These are phyloP conservation scores for Fusarium sp. DNA, from an alignment of 2,329 filamentous ascomycete species.

Conservation along the genomic window DNA sequence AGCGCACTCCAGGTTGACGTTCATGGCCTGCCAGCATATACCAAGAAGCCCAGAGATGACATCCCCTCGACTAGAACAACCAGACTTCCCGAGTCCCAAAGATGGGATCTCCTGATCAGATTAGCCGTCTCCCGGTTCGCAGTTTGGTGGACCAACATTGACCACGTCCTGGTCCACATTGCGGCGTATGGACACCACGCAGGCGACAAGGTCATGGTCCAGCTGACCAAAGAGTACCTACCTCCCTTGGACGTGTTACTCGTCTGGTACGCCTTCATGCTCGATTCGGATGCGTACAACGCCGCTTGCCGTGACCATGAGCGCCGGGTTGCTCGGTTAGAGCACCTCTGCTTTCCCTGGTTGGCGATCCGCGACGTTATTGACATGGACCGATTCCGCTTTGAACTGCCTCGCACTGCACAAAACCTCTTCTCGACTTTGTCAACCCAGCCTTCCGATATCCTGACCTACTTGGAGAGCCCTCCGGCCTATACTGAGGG, in stretches of 20 bases:
- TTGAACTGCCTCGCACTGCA: conserved; percentile 4
- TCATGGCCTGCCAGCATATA: conserved; percentile 11
- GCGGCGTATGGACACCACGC: conserved; percentile 21
- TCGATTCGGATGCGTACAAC: conserved; percentile 5
- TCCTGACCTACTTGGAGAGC: conserved; percentile 21
- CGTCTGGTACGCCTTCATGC: conserved; percentile 28
- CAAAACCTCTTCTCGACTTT: conserved; percentile 28
- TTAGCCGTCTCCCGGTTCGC: conserved; percentile 22
- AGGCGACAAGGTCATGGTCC: conserved; percentile 15
- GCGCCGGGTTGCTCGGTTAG: background rate
- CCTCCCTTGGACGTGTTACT: conserved; percentile 26
- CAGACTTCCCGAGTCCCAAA: conserved; percentile 10
- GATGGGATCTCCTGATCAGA: conserved; percentile 28
- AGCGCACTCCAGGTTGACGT: conserved; percentile 12
- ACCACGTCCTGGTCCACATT: conserved; percentile 16
- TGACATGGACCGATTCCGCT: conserved; percentile 24
- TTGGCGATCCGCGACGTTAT: conserved; percentile 26
- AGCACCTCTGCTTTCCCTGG: conserved; percentile 33
- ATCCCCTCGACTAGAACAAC: background rate
- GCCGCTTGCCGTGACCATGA: conserved; percentile 12
- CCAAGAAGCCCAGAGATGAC: background rate
- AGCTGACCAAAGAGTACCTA: conserved; percentile 23
- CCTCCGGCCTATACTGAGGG: conserved; percentile 21
- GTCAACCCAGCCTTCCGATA: conserved; percentile 18
- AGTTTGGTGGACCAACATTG: conserved; percentile 29